These are phyloP conservation scores for Phytophthora hibernalis DNA, from an alignment of 352 stramenopile genomes.

Conservation along the genomic window DNA sequence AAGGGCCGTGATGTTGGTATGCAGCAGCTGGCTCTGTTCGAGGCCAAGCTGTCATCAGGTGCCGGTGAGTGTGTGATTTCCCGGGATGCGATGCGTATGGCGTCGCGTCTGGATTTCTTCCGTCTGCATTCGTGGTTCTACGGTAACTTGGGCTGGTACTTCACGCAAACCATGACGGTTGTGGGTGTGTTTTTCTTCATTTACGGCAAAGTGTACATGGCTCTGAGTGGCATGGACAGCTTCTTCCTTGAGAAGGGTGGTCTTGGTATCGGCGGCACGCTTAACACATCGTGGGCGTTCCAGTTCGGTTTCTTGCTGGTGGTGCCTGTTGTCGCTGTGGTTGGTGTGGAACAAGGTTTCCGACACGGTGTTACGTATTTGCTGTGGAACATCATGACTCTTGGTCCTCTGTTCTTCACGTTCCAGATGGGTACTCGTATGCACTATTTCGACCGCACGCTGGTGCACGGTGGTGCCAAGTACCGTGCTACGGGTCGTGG, in stretches of 20 bases:
- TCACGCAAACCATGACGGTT: constrained; percentile 98
- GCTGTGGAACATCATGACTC: constrained; percentile 96
- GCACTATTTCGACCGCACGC: constrained; percentile 98
- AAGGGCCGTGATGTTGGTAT: constrained; percentile 99
- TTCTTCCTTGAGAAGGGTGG: constrained; percentile 92
- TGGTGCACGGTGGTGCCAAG: constrained; percentile 98
- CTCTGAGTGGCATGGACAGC: constrained; percentile 93
- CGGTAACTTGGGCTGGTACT: constrained; percentile 98
- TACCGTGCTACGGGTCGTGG: constrained; percentile 98
- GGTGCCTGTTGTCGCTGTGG: constrained; percentile 96
- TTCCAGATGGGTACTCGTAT: constrained; percentile 99
- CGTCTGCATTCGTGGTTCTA: constrained; percentile 98
- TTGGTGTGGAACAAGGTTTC: constrained; percentile 98
- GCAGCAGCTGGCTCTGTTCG: constrained; percentile 98
- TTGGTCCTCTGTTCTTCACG: constrained; percentile 98
- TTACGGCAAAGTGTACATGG: constrained; percentile 97
- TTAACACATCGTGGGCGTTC: constrained; percentile 97
- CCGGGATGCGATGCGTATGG: constrained; percentile 96
- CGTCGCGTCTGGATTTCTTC: constrained; percentile 97
- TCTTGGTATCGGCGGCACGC: constrained; percentile 94
- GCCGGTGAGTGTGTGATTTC: constrained; percentile 98
- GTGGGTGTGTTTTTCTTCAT: constrained; percentile 98
- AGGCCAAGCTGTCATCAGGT: constrained; percentile 97
- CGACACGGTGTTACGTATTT: constrained; percentile 93
- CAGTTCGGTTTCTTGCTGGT: constrained; percentile 97